phyloP scores from a whole-genome alignment of 129 eudicot species.

The carrot (Daucus carota) region DH1_v3.0 NC_030381.2:23896001-23896500 shows the following conservation, averaged over 20 bases:
- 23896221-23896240: not conserved
- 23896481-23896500: not conserved
- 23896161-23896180: not conserved
- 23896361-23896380: not conserved
- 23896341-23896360: not conserved
- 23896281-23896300: constrained; percentile 89
- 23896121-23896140: not conserved
- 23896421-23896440: not conserved
- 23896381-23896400: not conserved
- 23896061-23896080: not conserved
- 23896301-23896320: constrained; percentile 74
- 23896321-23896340: constrained; percentile 64
- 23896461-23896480: not conserved
- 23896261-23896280: constrained; percentile 87
- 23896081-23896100: not conserved
- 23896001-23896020: not conserved
- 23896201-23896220: not conserved
- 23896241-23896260: constrained; percentile 27
- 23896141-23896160: not conserved
- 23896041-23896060: not conserved
- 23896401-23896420: not conserved
- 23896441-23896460: not conserved
- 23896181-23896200: not conserved
- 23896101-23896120: not conserved
- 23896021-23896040: not conserved